Percentiles rank a stretch among this genome's conserved stretches.
These are phyloP conservation scores for Teratosphaeria zuluensis DNA, from an alignment of 2,329 filamentous ascomycete genomes.

Conservation along the genomic window DNA sequence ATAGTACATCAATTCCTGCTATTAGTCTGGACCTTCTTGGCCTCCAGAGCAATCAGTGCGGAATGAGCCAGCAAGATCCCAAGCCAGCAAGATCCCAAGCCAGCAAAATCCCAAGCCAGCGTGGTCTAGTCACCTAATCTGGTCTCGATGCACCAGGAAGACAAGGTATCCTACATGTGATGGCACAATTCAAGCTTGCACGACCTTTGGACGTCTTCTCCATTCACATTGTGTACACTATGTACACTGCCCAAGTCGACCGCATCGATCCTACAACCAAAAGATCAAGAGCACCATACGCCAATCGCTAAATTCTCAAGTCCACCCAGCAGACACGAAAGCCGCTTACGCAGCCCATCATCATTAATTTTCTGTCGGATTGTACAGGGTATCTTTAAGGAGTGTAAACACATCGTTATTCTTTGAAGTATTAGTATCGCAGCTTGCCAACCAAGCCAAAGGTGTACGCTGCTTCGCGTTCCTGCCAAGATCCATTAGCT, in stretches of 20 bases:
- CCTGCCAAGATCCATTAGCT: conserved; percentile 21
- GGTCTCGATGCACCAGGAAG: no score
- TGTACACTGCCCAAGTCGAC: background rate
- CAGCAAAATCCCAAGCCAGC: background rate
- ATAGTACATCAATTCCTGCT: background rate
- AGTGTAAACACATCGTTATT: background rate
- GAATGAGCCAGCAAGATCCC: background rate
- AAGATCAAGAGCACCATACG: background rate
- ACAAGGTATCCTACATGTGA: background rate
- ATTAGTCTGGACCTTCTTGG: background rate
- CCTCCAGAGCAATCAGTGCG: background rate
- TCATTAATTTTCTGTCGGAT: background rate
- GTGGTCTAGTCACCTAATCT: no score
- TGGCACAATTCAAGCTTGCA: background rate
- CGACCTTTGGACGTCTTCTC: background rate
- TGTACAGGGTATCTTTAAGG: background rate
- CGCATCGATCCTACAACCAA: background rate
- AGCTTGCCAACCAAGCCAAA: conserved; percentile 41
- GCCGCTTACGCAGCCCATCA: background rate
- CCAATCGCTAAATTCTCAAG: background rate
- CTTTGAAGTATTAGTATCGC: conserved; percentile 30
- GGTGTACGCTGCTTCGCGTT: conserved; percentile 40
- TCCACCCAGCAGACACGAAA: background rate
- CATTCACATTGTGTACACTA: background rate
- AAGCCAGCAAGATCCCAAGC: no score